phyloP scores from a whole-genome alignment of 129 eudicot genomes.

The Artemisia argyi region DNA sequence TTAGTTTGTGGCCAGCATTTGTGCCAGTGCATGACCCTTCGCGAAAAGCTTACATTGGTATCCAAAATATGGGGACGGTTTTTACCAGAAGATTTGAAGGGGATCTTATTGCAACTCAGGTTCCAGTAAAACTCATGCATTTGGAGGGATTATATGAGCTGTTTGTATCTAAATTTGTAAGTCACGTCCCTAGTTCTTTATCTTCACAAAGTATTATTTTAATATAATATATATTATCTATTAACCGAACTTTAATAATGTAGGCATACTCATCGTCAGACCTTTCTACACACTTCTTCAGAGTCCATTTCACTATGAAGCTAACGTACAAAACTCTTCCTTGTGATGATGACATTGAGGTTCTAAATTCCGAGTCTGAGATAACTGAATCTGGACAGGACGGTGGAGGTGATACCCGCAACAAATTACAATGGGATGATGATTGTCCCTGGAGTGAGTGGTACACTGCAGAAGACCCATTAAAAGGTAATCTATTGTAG shows the following conservation, averaged over 20 bases:
- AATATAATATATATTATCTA: conserved; percentile 7
- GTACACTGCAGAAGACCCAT: conserved; percentile 93
- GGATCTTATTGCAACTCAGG: conserved; percentile 92
- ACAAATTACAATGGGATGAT: conserved; percentile 84
- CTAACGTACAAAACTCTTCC: conserved; percentile 81
- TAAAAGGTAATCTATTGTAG: conserved; percentile 51
- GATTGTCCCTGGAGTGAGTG: conserved; percentile 96
- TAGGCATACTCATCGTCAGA: conserved; percentile 84
- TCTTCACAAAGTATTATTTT: not conserved
- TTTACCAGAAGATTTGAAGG: conserved; percentile 95
- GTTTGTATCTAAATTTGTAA: conserved; percentile 89
- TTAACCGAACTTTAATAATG: conserved; percentile 14
- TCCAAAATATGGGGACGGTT: conserved; percentile 93
- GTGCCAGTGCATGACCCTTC: conserved; percentile 96
- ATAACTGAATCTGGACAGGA: conserved; percentile 40
- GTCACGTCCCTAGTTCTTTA: conserved; percentile 27
- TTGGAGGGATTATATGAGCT: conserved; percentile 93
- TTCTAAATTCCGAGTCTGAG: conserved; percentile 48
- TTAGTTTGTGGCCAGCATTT: conserved; percentile 99
- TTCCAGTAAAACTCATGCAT: conserved; percentile 97
- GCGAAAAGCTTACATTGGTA: conserved; percentile 90
- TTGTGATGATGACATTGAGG: conserved; percentile 61
- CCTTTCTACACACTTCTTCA: conserved; percentile 69
- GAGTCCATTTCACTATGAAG: conserved; percentile 81
- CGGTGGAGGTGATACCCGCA: conserved; percentile 40